Base-by-base conservation (phyloP, 768 basidiomycete genomes). In the Gelatoporia subvermispora region DNA sequence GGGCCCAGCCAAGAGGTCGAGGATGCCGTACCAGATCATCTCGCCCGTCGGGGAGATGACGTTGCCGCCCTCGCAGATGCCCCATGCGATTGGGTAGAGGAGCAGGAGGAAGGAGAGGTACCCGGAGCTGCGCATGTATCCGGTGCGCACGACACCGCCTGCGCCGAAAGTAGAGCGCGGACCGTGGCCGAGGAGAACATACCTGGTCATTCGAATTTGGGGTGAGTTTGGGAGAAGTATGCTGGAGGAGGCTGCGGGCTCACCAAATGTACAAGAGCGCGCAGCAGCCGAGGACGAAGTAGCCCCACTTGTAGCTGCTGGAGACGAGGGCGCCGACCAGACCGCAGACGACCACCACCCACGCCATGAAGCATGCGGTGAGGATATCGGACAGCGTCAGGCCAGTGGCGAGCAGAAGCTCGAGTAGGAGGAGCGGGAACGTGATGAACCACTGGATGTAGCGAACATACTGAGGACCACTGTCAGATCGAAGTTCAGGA, bases 371-470 rank as follows among this genome's bases (percentile, higher is more conserved):
- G 55, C 71, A 54, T 28, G 72, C 58, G 35, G 61, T 55, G 53
- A 82, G 68, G 53, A 79, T 73, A 52, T 75, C 72, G 35, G 71
- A 70, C 3, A 77, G 65, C 2, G 79, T 68, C 38, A 79, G 60
- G 15, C 69, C 73, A 22, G 78, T 75, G 7, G 72, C 64, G 44
- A 77, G 64, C 15, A 78, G 59, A 34, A 81, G 55, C 23, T 65
- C 59, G 39, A 81, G 68, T 3, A 82, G 64, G 11, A 81, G 59
- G 9, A 76, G 54, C 1, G 81, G 80, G 5, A 77, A 76, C 41
- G 73, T 78, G 68, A 79, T 75, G 48, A 75, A 72, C 76, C 75
- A 78, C 47, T 76, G 75, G 57, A 79, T 76, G 52, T 78, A 80
- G 35, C 76, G 69, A 1, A 72, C 76, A 54, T 67, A 82, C 73